Conservation (phyloP, 1,284 basidiomycete genomes). For the Sporisorium graminicola region DNA sequence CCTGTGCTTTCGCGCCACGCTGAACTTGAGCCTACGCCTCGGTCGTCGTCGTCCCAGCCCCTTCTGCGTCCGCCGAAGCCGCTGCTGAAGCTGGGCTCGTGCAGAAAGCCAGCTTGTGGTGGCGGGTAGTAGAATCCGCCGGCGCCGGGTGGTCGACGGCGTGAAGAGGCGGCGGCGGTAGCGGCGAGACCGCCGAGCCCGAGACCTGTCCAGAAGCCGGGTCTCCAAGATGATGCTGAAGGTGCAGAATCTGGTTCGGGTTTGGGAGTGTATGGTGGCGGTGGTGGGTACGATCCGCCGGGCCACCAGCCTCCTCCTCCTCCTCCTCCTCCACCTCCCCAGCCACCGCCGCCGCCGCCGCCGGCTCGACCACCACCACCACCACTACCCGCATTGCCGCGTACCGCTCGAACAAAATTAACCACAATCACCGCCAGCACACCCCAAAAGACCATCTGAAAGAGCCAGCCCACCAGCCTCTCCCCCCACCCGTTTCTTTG, state of each 20-base stretch:
- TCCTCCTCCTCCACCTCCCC: slow-evolving; percentile 70
- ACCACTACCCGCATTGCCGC: slow-evolving; percentile 55
- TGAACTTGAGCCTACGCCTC: slow-evolving; percentile 8
- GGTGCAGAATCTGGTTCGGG: slow-evolving; percentile 48
- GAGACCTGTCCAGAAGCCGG: slow-evolving; percentile 62
- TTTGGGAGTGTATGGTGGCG: slow-evolving; percentile 81
- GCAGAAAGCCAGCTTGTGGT: slow-evolving; percentile 1
- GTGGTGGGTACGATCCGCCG: slow-evolving; percentile 71
- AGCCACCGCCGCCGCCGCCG: slow-evolving; percentile 74
- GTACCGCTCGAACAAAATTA: slow-evolving; percentile 29
- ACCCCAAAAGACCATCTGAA: slow-evolving; percentile 75
- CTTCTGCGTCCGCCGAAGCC: slow-evolving; percentile 10
- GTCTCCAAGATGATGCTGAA: slow-evolving; percentile 37
- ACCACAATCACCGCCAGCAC: slow-evolving; percentile 40
- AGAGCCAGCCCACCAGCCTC: slow-evolving; percentile 71
- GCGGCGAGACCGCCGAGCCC: slow-evolving; percentile 45
- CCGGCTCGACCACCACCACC: slow-evolving; percentile 54
- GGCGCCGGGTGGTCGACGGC: slow-evolving; percentile 1
- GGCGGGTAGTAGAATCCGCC: neutral
- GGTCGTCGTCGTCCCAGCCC: slow-evolving; percentile 24
- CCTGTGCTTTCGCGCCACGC: slow-evolving; percentile 40
- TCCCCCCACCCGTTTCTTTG: slow-evolving; percentile 8
- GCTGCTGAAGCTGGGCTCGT: slow-evolving; percentile 3
- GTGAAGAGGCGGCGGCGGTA: slow-evolving; percentile 19
- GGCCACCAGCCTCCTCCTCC: slow-evolving; percentile 52